Base-by-base conservation (phyloP, 768 basidiomycete species). In the Mycena pura region DNA sequence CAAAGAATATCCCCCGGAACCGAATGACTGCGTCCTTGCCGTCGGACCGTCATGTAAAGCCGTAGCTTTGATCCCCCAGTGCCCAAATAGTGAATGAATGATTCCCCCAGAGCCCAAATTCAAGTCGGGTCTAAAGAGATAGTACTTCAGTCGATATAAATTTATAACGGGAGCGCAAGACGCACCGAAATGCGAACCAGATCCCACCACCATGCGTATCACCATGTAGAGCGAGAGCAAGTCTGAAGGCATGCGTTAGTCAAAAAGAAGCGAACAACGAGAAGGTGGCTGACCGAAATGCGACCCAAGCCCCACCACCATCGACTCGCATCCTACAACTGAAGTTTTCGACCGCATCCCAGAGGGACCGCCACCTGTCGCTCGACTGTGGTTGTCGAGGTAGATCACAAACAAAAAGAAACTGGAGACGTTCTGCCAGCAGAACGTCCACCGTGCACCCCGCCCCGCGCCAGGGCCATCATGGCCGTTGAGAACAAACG, bases 31-130 rank as follows among this genome's bases (percentile, higher is more conserved):
- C n/a, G n/a, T n/a, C n/a, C n/a, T n/a, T n/a, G n/a, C n/a, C n/a
- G n/a, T n/a, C n/a, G n/a, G n/a, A n/a, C n/a, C n/a, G n/a, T n/a
- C n/a, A n/a, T n/a, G n/a, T n/a, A n/a, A n/a, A n/a, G n/a, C n/a
- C n/a, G n/a, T n/a, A n/a, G n/a, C n/a, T n/a, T n/a, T n/a, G 47
- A 50, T 36, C 48, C 50, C 50, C 50, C 50, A 29, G 50, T 28
- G 29, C 36, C 38, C 50, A 28, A 51, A n/a, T n/a, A n/a, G n/a
- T 41, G 19, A 41, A 22, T 41, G 1, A 10, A 32, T 48, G 34
- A 38, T 25, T n/a, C 38, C 50, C 50, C 50, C 50, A 40, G 50
- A 39, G 8, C 50, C 27, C 50, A 40, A 51, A n/a, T 29, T 25
- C 3, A 22, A 25, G 24, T 22, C 7, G 19, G 24, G 43, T 5